phyloP scores from a whole-genome alignment of 345 rosid genomes.

The Pugionium dolabratum region DNA sequence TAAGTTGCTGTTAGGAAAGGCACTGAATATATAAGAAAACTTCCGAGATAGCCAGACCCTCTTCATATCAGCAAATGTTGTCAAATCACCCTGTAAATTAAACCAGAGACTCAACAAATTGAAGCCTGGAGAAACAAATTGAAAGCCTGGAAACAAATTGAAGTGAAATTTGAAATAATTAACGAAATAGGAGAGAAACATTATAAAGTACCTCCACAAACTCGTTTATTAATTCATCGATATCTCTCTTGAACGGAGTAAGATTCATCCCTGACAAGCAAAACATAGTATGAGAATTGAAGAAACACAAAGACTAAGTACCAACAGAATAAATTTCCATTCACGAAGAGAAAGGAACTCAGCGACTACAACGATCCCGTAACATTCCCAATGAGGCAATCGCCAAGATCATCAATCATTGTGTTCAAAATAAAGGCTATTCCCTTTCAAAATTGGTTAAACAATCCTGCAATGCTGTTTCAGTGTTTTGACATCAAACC shows the following conservation, averaged over 20 bases:
- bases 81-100: constrained; percentile 44
- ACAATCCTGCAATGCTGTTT: too few relatives aligned
- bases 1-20: constrained; percentile 50
- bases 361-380: background rate
- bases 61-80: constrained; percentile 62
- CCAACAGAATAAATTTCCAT: background rate
- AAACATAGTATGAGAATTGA: background rate
- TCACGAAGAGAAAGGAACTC: background rate
- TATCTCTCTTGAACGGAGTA: constrained; percentile 60
- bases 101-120: constrained; percentile 3
- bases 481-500: constrained; percentile 8
- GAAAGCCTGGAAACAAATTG: constrained; percentile 4
- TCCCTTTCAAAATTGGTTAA: background rate
- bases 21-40: constrained; percentile 61
- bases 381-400: background rate
- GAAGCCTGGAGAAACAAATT: too few relatives aligned
- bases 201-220: constrained; percentile 48
- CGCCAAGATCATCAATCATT: background rate
- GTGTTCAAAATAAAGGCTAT: background rate
- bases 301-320: constrained; percentile 6
- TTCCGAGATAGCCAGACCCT: constrained; percentile 60
- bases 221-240: constrained; percentile 58
- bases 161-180: background rate
- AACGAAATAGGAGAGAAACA: background rate
- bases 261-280: constrained; percentile 39